Evolutionary conservation across 495 filamentous ascomycete genomes (phyloP).

Genomic region (Pyrenula massariospora): DNA sequence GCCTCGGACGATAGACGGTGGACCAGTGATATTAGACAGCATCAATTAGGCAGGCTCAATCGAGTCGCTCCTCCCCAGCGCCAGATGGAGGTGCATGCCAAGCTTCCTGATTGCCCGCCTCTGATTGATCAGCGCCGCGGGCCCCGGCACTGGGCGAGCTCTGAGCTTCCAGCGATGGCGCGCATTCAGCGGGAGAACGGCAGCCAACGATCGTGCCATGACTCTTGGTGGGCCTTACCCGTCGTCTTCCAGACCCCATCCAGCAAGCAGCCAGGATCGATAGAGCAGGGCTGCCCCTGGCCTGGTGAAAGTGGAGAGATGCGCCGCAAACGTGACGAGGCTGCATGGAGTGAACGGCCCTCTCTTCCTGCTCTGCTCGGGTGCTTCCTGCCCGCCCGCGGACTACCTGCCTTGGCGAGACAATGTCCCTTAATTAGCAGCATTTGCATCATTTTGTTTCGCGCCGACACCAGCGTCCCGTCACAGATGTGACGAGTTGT

Average conservation of each 20-base stretch:
- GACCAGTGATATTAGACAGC: background rate
- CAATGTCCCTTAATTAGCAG: background rate
- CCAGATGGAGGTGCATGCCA: too few relatives aligned
- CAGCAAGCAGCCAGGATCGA: background rate
- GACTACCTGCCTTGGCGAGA: background rate
- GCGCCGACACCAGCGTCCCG: background rate
- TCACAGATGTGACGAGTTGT: background rate
- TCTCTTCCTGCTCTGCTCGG: background rate
- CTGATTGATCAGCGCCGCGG: background rate
- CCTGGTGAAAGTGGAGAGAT: background rate
- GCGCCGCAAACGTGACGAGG: background rate
- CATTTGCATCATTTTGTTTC: background rate
- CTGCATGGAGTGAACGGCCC: background rate
- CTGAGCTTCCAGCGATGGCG: background rate
- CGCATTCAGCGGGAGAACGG: background rate
- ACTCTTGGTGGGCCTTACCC: background rate
- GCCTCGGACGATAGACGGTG: background rate
- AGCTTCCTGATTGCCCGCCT: background rate
- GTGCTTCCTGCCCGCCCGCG: background rate
- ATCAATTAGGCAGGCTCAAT: background rate
- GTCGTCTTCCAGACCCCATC: background rate
- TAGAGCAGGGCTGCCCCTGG: background rate
- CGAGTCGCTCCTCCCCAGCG: background rate
- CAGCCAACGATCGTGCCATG: slow-evolving; percentile 1
- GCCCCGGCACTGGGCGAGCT: background rate